Base-by-base conservation (phyloP, 225 moss, liverwort and hornwort genomes). In the Ulota crispa region DNA sequence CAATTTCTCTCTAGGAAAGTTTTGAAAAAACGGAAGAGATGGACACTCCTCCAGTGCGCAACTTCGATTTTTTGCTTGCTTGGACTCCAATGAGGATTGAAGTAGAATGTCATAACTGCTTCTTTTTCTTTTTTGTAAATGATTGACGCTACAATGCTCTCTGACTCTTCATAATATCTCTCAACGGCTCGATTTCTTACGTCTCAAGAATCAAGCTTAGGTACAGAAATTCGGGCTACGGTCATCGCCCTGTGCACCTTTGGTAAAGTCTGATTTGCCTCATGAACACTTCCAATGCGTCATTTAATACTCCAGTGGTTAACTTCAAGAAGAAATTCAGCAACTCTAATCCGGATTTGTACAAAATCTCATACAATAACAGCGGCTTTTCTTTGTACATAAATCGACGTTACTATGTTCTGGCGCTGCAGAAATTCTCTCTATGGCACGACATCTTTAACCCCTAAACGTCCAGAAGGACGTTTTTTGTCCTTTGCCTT, bases 71-170 rank as follows among this genome's bases (percentile, higher is more conserved):
- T 27, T n/a, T n/a, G n/a, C n/a, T n/a, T 20, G 47, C 23, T 68
- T 57, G 24, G 64, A 63, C 53, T 72, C 53, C 27, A 26, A 26
- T 37, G 7, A 21, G 64, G 23, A 54, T 53, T 53, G 72, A 39
- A 73, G 54, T 54, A 64, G 64, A 34, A 64, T 64, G n/a, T 64
- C n/a, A 18, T 41, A 80, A 64, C 23, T 63, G 13, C 8, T 62
- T n/a, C n/a, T n/a, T n/a, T n/a, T 80, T 37, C 27, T 24, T 41
- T 15, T 81, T 15, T 81, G 39, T 53, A 64, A 81, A 81, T 54
- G 73, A 54, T 55, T 10, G 14, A 64, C 15, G 8, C 1, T 63
- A 36, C 20, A 27, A 53, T 72, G 64, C 9, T 65, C 9, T 65
- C 23, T 73, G 34, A 3, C 26, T 50, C 36, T 61, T 28, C 54